Evolutionary conservation across 2,329 filamentous ascomycete genomes (phyloP).

Genomic region (Ilyonectria mors-panacis): DNA sequence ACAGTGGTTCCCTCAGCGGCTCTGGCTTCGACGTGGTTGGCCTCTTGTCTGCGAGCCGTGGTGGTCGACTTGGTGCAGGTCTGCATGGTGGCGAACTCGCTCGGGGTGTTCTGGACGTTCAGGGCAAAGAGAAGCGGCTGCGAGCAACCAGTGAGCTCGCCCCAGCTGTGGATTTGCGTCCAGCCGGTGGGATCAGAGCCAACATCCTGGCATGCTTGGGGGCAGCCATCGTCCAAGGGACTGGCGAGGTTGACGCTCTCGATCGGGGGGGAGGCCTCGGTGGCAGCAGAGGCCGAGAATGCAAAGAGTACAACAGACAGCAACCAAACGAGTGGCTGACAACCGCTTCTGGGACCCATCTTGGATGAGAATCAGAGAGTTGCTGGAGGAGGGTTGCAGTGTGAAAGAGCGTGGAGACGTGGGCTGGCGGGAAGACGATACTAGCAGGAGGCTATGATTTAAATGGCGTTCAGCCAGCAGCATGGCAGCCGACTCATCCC

Average conservation of each 20-base stretch:
- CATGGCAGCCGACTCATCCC: conserved; percentile 2
- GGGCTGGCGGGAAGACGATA: background rate
- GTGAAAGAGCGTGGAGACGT: conserved; percentile 10
- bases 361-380: conserved; percentile 25
- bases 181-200: conserved; percentile 43
- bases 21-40: conserved; percentile 28
- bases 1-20: conserved; percentile 34
- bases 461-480: conserved; percentile 19
- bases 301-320: conserved; percentile 35
- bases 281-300: conserved; percentile 23
- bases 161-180: conserved; percentile 44
- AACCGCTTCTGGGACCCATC: conserved; percentile 36
- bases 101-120: conserved; percentile 43
- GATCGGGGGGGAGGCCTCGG: conserved; percentile 37
- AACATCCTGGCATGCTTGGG: conserved; percentile 36
- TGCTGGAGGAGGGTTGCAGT: background rate
- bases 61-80: conserved; percentile 37
- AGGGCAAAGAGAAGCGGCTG: conserved; percentile 42
- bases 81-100: conserved; percentile 44
- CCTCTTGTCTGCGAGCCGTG: conserved; percentile 29
- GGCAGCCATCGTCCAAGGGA: conserved; percentile 44
- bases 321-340: conserved; percentile 44
- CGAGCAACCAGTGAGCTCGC: conserved; percentile 36
- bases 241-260: conserved; percentile 24
- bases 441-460: conserved; percentile 26